Conservation (phyloP, 2,329 filamentous ascomycete genomes). For the Parascedosporium putredinis region DNA sequence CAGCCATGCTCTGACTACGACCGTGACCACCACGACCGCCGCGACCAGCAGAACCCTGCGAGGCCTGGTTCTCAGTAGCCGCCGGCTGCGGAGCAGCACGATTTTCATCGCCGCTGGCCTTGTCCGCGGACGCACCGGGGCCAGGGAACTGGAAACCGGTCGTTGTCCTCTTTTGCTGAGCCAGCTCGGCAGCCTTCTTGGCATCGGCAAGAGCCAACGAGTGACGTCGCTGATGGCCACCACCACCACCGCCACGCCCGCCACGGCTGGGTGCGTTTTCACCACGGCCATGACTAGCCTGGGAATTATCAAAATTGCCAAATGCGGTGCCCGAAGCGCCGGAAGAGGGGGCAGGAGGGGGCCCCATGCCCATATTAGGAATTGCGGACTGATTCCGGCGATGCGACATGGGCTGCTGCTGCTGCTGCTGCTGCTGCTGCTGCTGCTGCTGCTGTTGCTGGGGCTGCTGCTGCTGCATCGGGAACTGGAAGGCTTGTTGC, state of each 20-base stretch:
- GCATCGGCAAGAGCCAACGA: constrained; percentile 90
- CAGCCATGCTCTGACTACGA: constrained; percentile 86
- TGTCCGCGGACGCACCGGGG: constrained; percentile 55
- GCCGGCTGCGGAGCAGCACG: constrained; percentile 23
- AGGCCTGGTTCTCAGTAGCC: constrained; percentile 20
- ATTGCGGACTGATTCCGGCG: constrained; percentile 96
- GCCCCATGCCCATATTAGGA: constrained; percentile 83
- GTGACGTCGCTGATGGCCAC: constrained; percentile 86
- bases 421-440: constrained; percentile 63
- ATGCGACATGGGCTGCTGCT: constrained; percentile 73
- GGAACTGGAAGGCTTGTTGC: constrained; percentile 83
- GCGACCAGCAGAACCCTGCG: constrained; percentile 30
- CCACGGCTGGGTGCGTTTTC: constrained; percentile 59
- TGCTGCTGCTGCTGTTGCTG: constrained; percentile 66
- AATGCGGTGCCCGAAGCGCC: constrained; percentile 72
- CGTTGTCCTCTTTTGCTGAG: constrained; percentile 91
- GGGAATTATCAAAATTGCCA: constrained; percentile 63
- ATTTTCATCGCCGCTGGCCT: constrained; percentile 42
- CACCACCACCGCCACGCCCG: constrained; percentile 59
- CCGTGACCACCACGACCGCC: constrained; percentile 52
- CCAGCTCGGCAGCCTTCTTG: constrained; percentile 92
- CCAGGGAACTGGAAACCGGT: constrained; percentile 91
- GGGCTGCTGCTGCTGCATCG: constrained; percentile 63
- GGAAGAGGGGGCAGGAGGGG: constrained; percentile 82
- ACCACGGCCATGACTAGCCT: constrained; percentile 38